Conservation (phyloP, 805 yeast species). For the Barnettozyma salicaria region DNA sequence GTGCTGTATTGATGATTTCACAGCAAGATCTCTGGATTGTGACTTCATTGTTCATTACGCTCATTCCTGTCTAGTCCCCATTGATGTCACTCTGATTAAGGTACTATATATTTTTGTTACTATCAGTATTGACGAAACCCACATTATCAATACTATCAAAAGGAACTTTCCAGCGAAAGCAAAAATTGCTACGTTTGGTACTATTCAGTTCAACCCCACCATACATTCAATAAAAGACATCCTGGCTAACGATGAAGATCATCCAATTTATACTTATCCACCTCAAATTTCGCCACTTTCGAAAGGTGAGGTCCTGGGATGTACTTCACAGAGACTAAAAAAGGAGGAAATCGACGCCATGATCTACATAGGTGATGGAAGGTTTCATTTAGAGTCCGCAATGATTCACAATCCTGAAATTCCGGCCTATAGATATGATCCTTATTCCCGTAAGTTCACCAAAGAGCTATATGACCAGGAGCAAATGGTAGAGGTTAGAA, state of each 20-base stretch:
- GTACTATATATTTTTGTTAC: slow-evolving; percentile 95
- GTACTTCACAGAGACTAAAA: slow-evolving; percentile 83
- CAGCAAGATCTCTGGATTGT: slow-evolving; percentile 89
- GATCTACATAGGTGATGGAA: slow-evolving; percentile 92
- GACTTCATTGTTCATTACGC: slow-evolving; percentile 96
- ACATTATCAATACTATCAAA: slow-evolving; percentile 68
- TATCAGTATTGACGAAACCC: slow-evolving; percentile 78
- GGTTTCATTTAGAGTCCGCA: slow-evolving; percentile 91
- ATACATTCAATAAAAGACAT: slow-evolving; percentile 70
- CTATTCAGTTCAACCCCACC: slow-evolving; percentile 95
- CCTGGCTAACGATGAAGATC: slow-evolving; percentile 42
- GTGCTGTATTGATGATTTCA: slow-evolving; percentile 94
- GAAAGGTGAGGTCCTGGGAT: slow-evolving; percentile 93
- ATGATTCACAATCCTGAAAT: slow-evolving; percentile 95
- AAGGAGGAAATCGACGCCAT: slow-evolving; percentile 63
- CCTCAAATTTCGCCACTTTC: slow-evolving; percentile 93
- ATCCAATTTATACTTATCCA: slow-evolving; percentile 57
- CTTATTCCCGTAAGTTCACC: slow-evolving; percentile 88
- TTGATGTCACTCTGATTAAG: slow-evolving; percentile 84
- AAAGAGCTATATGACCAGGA: slow-evolving; percentile 82
- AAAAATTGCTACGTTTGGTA: slow-evolving; percentile 81
- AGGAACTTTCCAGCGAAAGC: slow-evolving; percentile 61
- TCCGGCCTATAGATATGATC: slow-evolving; percentile 92
- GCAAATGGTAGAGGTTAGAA: slow-evolving; percentile 69
- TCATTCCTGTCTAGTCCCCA: slow-evolving; percentile 93